These are phyloP conservation scores for Xylariomycetidae sp. DNA, from an alignment of 2,329 filamentous ascomycete species.

Conservation along the genomic window DNA sequence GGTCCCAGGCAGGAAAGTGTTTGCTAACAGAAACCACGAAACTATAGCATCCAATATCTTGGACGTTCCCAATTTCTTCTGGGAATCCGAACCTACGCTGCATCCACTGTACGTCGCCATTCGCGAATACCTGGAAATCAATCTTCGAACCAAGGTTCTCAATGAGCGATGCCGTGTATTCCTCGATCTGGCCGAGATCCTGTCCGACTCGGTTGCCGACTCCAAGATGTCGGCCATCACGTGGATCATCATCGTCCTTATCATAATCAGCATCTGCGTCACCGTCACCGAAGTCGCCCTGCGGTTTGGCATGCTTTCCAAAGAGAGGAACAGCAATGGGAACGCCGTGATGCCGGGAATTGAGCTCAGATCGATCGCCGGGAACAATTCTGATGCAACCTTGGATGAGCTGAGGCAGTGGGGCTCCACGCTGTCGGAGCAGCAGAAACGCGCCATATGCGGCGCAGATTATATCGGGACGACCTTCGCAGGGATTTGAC, in stretches of 20 bases:
- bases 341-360: not conserved
- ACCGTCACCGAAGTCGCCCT: constrained; percentile 86
- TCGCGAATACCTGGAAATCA: constrained; percentile 96
- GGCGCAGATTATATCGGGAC: constrained; percentile 21
- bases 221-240: constrained; percentile 95
- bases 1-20: not conserved
- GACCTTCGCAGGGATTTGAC: constrained; percentile 24
- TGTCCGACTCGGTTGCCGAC: constrained; percentile 87
- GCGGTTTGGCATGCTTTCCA: constrained; percentile 69
- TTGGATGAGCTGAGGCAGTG: constrained; percentile 25
- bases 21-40: not conserved
- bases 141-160: constrained; percentile 89
- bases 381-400: constrained; percentile 10
- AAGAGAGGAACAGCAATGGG: constrained; percentile 29
- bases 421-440: constrained; percentile 22
- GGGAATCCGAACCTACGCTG: constrained; percentile 92
- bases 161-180: constrained; percentile 97
- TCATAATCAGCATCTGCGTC: constrained; percentile 84
- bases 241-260: constrained; percentile 96
- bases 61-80: constrained; percentile 96
- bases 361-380: constrained; percentile 13
- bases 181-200: constrained; percentile 89
- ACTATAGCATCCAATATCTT: constrained; percentile 82
- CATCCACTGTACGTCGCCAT: constrained; percentile 93
- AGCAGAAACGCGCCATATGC: constrained; percentile 24